Conservation (phyloP, 225 moss, liverwort and hornwort genomes). For the Lunularia cruciata region DNA sequence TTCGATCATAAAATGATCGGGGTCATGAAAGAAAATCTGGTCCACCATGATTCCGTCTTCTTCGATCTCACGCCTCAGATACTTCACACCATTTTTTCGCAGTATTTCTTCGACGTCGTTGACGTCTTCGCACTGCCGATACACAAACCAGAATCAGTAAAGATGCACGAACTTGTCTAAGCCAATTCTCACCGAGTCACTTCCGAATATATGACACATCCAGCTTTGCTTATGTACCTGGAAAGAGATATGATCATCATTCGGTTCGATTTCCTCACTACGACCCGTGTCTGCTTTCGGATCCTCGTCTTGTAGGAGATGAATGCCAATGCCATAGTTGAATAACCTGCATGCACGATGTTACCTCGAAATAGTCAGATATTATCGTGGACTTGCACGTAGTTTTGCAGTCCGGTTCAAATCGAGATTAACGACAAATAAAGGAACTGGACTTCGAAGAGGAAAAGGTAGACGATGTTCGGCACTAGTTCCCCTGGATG, state of each 20-base stretch:
- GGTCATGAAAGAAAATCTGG: conserved; percentile 86
- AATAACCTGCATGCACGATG: conserved; percentile 62
- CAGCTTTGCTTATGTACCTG: conserved; percentile 44
- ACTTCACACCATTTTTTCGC: conserved; percentile 55
- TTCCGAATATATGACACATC: neutral
- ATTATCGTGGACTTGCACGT: too few relatives aligned
- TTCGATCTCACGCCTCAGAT: conserved; percentile 36
- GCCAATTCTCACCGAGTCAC: neutral
- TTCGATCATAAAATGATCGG: conserved; percentile 84
- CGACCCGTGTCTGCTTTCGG: conserved; percentile 22
- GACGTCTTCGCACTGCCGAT: conserved; percentile 67
- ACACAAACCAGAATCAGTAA: neutral
- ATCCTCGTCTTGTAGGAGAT: conserved; percentile 62
- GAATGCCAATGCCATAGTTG: conserved; percentile 75
- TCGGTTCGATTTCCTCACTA: conserved; percentile 59
- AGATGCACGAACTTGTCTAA: neutral
- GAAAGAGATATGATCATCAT: conserved; percentile 81
- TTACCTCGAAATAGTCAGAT: too few relatives aligned
- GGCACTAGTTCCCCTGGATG: too few relatives aligned
- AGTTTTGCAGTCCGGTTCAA: too few relatives aligned
- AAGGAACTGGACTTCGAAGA: too few relatives aligned
- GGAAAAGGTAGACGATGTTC: too few relatives aligned
- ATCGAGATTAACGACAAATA: too few relatives aligned
- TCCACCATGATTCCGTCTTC: conserved; percentile 64
- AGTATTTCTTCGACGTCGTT: conserved; percentile 56